These are phyloP conservation scores for Fusarium compactum DNA, from an alignment of 2,329 filamentous ascomycete species.

Conservation along the genomic window DNA sequence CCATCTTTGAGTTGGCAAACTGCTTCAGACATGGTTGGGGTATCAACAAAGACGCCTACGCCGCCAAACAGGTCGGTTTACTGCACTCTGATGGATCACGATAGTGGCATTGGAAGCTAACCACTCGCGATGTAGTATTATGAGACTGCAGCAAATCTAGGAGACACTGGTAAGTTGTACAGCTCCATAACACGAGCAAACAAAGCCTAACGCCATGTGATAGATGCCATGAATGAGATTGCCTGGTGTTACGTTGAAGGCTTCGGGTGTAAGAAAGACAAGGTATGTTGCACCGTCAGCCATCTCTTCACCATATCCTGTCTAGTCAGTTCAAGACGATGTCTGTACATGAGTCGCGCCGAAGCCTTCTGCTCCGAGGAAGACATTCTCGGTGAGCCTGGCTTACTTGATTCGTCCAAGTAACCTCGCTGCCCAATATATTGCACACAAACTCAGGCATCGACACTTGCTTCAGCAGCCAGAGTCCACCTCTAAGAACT, in stretches of 20 bases:
- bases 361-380: background rate
- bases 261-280: constrained; percentile 98
- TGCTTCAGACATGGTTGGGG: constrained; percentile 97
- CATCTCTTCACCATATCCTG: constrained; percentile 12
- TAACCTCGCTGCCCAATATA: constrained; percentile 28
- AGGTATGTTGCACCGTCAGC: constrained; percentile 72
- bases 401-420: constrained; percentile 32
- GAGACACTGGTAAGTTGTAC: constrained; percentile 76
- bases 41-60: constrained; percentile 84
- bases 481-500: constrained; percentile 1
- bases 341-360: constrained; percentile 20
- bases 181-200: background rate
- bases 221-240: constrained; percentile 96
- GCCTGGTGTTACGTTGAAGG: constrained; percentile 97
- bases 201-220: constrained; percentile 26
- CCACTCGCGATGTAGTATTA: constrained; percentile 75
- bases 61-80: constrained; percentile 74
- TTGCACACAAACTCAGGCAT: constrained; percentile 26
- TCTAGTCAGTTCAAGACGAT: constrained; percentile 12
- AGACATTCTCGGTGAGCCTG: constrained; percentile 28
- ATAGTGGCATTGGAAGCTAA: constrained; percentile 18
- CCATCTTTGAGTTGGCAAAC: constrained; percentile 94
- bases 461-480: constrained; percentile 4
- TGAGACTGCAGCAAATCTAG: constrained; percentile 95
- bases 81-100: background rate